Conservation (phyloP, 768 basidiomycete genomes). For the Boletus rubroflammeus region DNA sequence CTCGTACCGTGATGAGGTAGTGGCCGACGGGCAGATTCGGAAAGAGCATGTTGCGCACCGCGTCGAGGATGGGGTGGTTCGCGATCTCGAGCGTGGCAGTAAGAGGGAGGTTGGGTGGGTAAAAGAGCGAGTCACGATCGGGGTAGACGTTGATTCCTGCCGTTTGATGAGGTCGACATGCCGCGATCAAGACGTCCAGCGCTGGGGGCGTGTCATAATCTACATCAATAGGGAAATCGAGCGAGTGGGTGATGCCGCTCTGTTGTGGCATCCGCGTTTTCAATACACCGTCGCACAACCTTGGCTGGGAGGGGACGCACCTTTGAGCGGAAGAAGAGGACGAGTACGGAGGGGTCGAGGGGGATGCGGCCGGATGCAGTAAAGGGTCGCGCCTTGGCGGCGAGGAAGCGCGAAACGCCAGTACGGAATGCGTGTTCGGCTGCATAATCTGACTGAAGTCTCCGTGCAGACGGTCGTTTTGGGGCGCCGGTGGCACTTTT, state of each 20-base stretch:
- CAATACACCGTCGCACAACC: neutral
- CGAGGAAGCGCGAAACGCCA: conserved; percentile 52
- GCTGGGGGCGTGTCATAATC: conserved; percentile 73
- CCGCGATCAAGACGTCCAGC: conserved; percentile 71
- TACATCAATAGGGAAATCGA: conserved; percentile 79
- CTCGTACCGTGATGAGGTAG: conserved; percentile 63
- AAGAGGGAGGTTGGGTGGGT: conserved; percentile 67
- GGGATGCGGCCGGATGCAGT: conserved; percentile 66
- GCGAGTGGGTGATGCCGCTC: conserved; percentile 76
- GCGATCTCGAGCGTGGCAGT: conserved; percentile 76
- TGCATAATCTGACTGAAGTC: conserved; percentile 42
- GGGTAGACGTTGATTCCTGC: conserved; percentile 49
- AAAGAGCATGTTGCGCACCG: conserved; percentile 68
- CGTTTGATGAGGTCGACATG: conserved; percentile 64
- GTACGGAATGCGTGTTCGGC: conserved; percentile 53
- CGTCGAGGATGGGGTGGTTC: conserved; percentile 79
- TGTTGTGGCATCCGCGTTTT: conserved; percentile 24
- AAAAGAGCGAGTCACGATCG: conserved; percentile 66
- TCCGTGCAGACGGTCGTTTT: conserved; percentile 32
- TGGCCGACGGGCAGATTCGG: conserved; percentile 65
- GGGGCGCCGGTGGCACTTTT: conserved; percentile 32
- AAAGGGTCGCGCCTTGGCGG: conserved; percentile 59
- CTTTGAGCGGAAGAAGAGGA: conserved; percentile 78
- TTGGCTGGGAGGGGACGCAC: conserved; percentile 34
- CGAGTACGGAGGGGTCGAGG: conserved; percentile 61